Evolutionary conservation across 2,329 filamentous ascomycete genomes (phyloP).

Genomic region (Ophiocordyceps australis): DNA sequence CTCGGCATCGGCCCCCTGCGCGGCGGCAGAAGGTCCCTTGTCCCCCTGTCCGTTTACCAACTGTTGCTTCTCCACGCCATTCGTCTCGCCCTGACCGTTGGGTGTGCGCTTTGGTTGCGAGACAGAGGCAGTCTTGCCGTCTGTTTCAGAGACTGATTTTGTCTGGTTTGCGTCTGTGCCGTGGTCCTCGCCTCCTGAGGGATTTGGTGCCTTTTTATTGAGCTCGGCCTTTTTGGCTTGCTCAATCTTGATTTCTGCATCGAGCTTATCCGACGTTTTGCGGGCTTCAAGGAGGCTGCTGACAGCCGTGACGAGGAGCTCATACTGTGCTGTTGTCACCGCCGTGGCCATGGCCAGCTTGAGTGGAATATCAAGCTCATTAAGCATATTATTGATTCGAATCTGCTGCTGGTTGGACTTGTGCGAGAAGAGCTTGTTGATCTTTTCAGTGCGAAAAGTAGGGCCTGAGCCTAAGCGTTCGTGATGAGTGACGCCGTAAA

Average conservation of each 20-base stretch:
- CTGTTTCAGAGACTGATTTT: conserved; percentile 2
- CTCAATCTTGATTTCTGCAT: conserved; percentile 48
- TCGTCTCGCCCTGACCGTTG: conserved; percentile 2
- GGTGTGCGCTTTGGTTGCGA: conserved; percentile 3
- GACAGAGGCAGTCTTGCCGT: conserved; percentile 5
- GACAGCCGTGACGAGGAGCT: conserved; percentile 50
- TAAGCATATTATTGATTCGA: conserved; percentile 55
- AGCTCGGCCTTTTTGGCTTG: conserved; percentile 36
- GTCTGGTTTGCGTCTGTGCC: conserved; percentile 3
- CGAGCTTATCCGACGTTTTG: conserved; percentile 60
- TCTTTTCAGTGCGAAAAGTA: conserved; percentile 72
- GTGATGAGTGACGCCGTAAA: conserved; percentile 72
- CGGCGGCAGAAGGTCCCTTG: conserved; percentile 1
- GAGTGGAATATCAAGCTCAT: conserved; percentile 51
- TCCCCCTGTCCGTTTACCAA: conserved; percentile 3
- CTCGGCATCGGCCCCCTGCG: conserved; percentile 6
- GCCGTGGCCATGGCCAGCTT: conserved; percentile 58
- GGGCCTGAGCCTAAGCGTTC: conserved; percentile 76
- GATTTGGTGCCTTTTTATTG: conserved; percentile 22
- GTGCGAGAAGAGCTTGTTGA: conserved; percentile 60
- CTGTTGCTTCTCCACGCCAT: conserved; percentile 6
- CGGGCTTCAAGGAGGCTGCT: conserved; percentile 52
- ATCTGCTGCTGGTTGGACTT: conserved; percentile 61
- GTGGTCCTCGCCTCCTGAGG: conserved; percentile 5
- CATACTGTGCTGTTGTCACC: conserved; percentile 53